A percentile compares a stretch with the other conserved stretches of the same genome.
phyloP scores from a whole-genome alignment of 2,329 filamentous ascomycete genomes.

The Arthrobotrys sinensis region DNA sequence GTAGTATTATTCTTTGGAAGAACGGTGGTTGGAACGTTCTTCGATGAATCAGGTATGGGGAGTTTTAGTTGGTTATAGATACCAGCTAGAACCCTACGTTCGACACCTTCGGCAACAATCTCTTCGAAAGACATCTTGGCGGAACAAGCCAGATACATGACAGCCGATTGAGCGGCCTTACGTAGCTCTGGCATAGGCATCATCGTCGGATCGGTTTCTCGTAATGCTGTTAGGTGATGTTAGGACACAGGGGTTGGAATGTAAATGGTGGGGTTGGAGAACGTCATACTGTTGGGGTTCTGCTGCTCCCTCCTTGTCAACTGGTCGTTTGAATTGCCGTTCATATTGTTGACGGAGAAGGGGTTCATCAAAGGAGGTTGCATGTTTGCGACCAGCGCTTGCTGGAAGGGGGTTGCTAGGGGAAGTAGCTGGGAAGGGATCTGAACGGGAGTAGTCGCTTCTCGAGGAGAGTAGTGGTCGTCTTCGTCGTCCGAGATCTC shows the following conservation, averaged over 20 bases:
- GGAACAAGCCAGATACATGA: slow-evolving; percentile 74
- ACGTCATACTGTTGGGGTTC: slow-evolving; percentile 24
- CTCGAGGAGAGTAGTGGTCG: slow-evolving; percentile 54
- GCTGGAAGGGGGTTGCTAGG: slow-evolving; percentile 25
- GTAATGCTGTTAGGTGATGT: neutral
- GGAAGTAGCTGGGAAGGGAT: neutral
- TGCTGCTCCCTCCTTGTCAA: slow-evolving; percentile 12
- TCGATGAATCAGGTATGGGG: slow-evolving; percentile 60
- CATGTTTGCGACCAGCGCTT: neutral
- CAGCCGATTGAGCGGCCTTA: slow-evolving; percentile 77
- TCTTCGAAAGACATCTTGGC: slow-evolving; percentile 81
- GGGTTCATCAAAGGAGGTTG: slow-evolving; percentile 12
- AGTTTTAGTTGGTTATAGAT: slow-evolving; percentile 81
- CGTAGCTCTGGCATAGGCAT: slow-evolving; percentile 64
- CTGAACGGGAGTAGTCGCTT: slow-evolving; percentile 49
- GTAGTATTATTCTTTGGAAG: neutral
- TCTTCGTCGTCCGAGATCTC: slow-evolving; percentile 58
- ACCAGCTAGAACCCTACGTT: slow-evolving; percentile 74
- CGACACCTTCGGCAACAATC: slow-evolving; percentile 81
- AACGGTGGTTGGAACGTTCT: slow-evolving; percentile 14
- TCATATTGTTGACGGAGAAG: neutral
- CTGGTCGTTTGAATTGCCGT: slow-evolving; percentile 19
- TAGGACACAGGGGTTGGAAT: slow-evolving; percentile 8
- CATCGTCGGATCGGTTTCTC: neutral
- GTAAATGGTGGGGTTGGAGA: neutral